Base-by-base conservation (phyloP, 1,139 yeast genomes). In the Saccharomyces hybrid region DNA sequence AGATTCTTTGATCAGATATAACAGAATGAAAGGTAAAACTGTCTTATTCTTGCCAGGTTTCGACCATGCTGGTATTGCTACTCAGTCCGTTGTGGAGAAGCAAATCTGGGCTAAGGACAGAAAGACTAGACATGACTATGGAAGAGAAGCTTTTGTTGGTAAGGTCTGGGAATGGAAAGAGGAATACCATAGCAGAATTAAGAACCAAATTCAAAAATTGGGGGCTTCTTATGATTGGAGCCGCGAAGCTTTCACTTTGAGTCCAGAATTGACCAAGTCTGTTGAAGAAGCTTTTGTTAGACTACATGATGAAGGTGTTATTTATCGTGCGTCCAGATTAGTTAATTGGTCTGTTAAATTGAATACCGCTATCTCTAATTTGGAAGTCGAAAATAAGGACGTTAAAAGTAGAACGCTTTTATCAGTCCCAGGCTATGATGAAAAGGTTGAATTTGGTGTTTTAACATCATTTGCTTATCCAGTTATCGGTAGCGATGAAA, bases 151-250 rank as follows among this genome's bases (percentile, higher is more conserved):
- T 63, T 93, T 93, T 64, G 75, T 88, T 57, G 85, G 80, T 50
- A 85, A 87, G 69, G 97, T 93, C 47, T 91, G 98, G 98, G 96
- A 89, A 66, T 95, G 99, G 99, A 93, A 95, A 73, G 96, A 90
- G 60, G 91, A 86, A 59, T 95, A 93, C 76, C 98, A 93, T 67
- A 73, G 72, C 57, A 85, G 88, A 64, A 93, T 93, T 71, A 88
- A 88, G 76, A 73, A 78, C 60, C 99, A 93, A 75, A 82, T 93
- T 68, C 79, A 84, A 73, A 82, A 82, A 60, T 79, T 93, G 67
- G 99, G 99, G 72, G 97, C 98, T 46, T 93, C 98, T 23, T 93
- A 91, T 66, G 98, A 91, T 72, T 95, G 98, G 98, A 71, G 79
- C 49, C 84, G 93, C 68, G 99, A 93, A 75, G 96, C 90, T 16